Base-by-base conservation (phyloP, 2,329 filamentous ascomycete genomes). In the Trichoderma sp. region DNA sequence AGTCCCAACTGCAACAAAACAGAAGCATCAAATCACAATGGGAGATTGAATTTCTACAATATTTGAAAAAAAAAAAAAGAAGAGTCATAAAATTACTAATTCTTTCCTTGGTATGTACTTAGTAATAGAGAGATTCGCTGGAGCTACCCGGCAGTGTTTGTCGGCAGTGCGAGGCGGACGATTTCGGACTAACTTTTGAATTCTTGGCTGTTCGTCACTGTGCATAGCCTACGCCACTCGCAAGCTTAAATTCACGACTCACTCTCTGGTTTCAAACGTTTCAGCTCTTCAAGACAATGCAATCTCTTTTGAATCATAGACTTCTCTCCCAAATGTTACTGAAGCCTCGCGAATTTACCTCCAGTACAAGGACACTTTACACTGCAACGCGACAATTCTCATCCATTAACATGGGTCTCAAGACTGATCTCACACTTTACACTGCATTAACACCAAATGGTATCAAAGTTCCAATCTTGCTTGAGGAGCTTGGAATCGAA, bases 401-500 rank as follows among this genome's bases (percentile, higher is more conserved):
- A 49, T 21, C n/a, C 4, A 3, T 19, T 4, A 24, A 14, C 33
- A 61, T 27, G 29, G 19, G 29, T 43, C 43, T 31, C 14, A 43
- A 61, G 29, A 27, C 58, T 61, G 29, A 37, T 33, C 8, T 61
- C n/a, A 49, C 43, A 33, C 58, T 61, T 61, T 35, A 27, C 58
- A 61, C 43, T n/a, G 43, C n/a, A 13, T 49, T 21, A 49, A 49
- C 43, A n/a, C 43, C 43, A 49, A 49, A 49, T 21, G 43, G 43
- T 8, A 49, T 61, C 29, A 43, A 35, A 19, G 58, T 43, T 61
- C 55, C 55, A 8, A 57, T 57, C n/a, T 13, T 29, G 55, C 27
- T 57, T 8, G 55, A 27, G 27, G 55, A 57, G 24, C 55, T 57
- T 31, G 55, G 16, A 27, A 11, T 31, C 14, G 13, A 57, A n/a